These are phyloP conservation scores for Fusarium chaquense DNA, from an alignment of 2,329 filamentous ascomycete species.

Conservation along the genomic window DNA sequence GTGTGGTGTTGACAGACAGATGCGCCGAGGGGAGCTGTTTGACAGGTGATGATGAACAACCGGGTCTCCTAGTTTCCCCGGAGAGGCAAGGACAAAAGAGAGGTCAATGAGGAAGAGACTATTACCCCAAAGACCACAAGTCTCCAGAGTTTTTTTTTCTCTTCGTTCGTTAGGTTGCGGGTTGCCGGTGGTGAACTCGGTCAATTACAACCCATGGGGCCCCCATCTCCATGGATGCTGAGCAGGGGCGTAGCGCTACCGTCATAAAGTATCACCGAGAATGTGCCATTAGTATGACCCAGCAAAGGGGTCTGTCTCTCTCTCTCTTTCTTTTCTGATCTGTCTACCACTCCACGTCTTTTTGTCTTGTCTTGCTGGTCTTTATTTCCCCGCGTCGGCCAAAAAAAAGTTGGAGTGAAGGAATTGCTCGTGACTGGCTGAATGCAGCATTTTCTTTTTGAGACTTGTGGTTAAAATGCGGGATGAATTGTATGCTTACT, in stretches of 20 bases:
- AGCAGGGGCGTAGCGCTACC: conserved; percentile 42
- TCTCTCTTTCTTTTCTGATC: too few relatives aligned
- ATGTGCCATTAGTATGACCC: conserved; percentile 48
- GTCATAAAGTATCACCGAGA: conserved; percentile 53
- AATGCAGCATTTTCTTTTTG: neutral
- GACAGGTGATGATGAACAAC: conserved; percentile 5
- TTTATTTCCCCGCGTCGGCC: conserved; percentile 41
- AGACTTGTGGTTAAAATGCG: neutral
- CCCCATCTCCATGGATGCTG: conserved; percentile 31
- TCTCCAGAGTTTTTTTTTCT: neutral
- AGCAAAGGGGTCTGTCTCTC: neutral
- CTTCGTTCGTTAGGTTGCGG: too few relatives aligned
- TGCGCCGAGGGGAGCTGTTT: neutral
- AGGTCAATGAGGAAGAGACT: conserved; percentile 12
- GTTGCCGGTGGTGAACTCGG: conserved; percentile 41
- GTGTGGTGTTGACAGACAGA: neutral
- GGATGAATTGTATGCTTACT: conserved; percentile 8
- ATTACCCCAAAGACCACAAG: conserved; percentile 21
- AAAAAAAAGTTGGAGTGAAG: conserved; percentile 22
- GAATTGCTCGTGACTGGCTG: conserved; percentile 15
- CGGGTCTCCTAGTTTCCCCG: neutral
- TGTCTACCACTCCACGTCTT: neutral
- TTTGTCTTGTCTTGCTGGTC: too few relatives aligned
- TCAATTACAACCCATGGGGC: conserved; percentile 45
- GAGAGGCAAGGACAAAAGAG: neutral